Evolutionary conservation across 768 basidiomycete species (phyloP).

Genomic region (Lyophyllum atratum): DNA sequence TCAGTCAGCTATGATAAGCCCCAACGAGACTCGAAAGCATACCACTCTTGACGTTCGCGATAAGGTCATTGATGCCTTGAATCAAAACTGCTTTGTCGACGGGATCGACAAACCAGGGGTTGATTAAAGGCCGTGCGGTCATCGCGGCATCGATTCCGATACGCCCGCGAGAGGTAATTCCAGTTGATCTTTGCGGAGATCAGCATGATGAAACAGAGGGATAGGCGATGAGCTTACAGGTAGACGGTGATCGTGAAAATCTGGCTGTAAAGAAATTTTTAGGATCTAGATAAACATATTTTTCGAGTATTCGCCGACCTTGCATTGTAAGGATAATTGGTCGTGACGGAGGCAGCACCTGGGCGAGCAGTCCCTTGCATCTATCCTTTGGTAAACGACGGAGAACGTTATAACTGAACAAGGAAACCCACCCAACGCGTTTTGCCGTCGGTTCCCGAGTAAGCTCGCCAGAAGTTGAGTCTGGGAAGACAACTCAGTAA

Average conservation of each 20-base stretch:
- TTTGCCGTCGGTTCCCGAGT: constrained; percentile 42
- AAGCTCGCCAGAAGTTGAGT: constrained; percentile 65
- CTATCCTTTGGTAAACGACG: constrained; percentile 25
- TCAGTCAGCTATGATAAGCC: background rate
- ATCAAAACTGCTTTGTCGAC: constrained; percentile 55
- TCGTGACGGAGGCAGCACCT: constrained; percentile 54
- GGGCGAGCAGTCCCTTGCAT: constrained; percentile 66
- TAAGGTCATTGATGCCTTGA: constrained; percentile 49
- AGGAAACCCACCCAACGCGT: constrained; percentile 46
- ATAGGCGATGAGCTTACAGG: constrained; percentile 36
- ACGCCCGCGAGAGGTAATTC: constrained; percentile 62
- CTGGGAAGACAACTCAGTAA: constrained; percentile 26
- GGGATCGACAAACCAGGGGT: constrained; percentile 63
- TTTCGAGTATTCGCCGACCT: constrained; percentile 22
- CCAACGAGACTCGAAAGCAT: constrained; percentile 10
- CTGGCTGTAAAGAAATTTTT: constrained; percentile 30
- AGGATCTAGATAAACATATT: background rate
- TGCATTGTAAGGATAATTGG: constrained; percentile 51
- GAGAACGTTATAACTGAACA: background rate
- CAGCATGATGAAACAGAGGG: background rate
- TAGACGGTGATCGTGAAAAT: constrained; percentile 67
- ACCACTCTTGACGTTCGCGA: constrained; percentile 45
- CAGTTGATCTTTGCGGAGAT: constrained; percentile 44
- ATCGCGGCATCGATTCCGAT: constrained; percentile 58
- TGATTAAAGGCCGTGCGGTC: constrained; percentile 45